Percentiles rank a stretch among this genome's conserved stretches.
Evolutionary conservation across 2,329 filamentous ascomycete genomes (phyloP).

Genomic region (Cladosporium sp.): DNA sequence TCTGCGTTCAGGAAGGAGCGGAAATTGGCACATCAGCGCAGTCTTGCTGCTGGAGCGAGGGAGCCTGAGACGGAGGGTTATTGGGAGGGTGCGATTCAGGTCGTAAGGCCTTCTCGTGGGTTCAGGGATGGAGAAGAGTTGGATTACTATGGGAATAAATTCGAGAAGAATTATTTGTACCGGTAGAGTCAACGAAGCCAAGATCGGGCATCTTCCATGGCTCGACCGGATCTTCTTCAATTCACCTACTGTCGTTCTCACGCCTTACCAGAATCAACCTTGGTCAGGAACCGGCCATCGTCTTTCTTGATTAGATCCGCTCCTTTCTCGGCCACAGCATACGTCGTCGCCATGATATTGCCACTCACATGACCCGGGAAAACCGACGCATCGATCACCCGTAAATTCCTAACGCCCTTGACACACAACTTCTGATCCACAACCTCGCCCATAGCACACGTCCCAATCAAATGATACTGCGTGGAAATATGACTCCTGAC

Average conservation of each 20-base stretch:
- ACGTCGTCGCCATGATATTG: slow-evolving; percentile 28
- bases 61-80: slow-evolving; percentile 48
- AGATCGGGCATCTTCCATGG: neutral
- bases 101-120: slow-evolving; percentile 41
- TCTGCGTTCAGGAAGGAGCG: slow-evolving; percentile 50
- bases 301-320: slow-evolving; percentile 32
- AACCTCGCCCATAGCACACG: slow-evolving; percentile 32
- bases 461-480: slow-evolving; percentile 38
- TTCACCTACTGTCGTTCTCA: neutral
- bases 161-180: slow-evolving; percentile 26
- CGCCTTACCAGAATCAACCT: slow-evolving; percentile 12
- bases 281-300: slow-evolving; percentile 21
- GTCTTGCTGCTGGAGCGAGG: slow-evolving; percentile 28
- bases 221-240: neutral
- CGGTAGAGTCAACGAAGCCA: slow-evolving; percentile 15
- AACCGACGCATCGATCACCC: slow-evolving; percentile 35
- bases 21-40: slow-evolving; percentile 45
- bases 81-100: slow-evolving; percentile 56
- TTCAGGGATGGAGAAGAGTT: slow-evolving; percentile 27
- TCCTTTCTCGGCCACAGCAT: slow-evolving; percentile 30
- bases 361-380: slow-evolving; percentile 30
- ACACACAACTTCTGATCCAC: slow-evolving; percentile 35
- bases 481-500: slow-evolving; percentile 16
- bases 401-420: slow-evolving; percentile 32
- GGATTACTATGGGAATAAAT: slow-evolving; percentile 32